These are phyloP conservation scores for Aspergillus pseudotamarii DNA, from an alignment of 2,329 filamentous ascomycete species.

Conservation along the genomic window DNA sequence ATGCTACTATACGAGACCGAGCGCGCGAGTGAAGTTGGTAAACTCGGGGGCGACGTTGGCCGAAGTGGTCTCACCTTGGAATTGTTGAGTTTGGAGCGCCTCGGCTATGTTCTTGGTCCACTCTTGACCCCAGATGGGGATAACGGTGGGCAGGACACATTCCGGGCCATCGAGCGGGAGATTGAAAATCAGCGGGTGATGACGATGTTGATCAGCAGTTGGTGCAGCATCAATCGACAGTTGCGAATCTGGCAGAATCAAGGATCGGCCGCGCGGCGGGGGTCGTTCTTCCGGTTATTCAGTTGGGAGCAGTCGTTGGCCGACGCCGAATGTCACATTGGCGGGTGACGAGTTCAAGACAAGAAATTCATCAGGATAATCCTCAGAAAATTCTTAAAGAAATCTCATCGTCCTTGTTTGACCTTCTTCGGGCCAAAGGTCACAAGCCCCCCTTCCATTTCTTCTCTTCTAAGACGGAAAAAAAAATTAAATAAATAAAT, in stretches of 20 bases:
- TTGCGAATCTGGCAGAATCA: constrained; percentile 32
- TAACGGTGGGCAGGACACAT: constrained; percentile 15
- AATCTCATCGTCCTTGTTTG: neutral
- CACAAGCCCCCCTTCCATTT: neutral
- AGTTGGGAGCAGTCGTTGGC: neutral
- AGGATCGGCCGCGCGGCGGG: neutral
- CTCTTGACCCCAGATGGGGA: constrained; percentile 29
- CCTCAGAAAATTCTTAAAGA: no score
- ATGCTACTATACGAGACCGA: constrained; percentile 34
- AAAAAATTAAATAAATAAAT: neutral
- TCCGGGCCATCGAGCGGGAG: constrained; percentile 25
- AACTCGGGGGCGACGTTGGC: constrained; percentile 19
- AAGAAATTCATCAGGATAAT: neutral
- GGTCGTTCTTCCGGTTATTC: neutral
- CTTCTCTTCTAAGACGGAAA: neutral
- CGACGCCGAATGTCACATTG: neutral
- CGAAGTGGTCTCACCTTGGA: constrained; percentile 12
- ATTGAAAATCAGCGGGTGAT: constrained; percentile 33
- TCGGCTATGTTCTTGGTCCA: constrained; percentile 37
- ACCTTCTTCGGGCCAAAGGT: neutral
- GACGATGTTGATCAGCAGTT: constrained; percentile 38
- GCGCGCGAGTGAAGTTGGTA: constrained; percentile 22
- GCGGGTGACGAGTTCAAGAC: neutral
- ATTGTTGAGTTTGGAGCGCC: constrained; percentile 28
- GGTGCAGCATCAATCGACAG: constrained; percentile 39